Evolutionary conservation across 2,329 filamentous ascomycete genomes (phyloP), one percentile per base, ranked within the genome.

Genomic region (Trichoderma sp.): DNA sequence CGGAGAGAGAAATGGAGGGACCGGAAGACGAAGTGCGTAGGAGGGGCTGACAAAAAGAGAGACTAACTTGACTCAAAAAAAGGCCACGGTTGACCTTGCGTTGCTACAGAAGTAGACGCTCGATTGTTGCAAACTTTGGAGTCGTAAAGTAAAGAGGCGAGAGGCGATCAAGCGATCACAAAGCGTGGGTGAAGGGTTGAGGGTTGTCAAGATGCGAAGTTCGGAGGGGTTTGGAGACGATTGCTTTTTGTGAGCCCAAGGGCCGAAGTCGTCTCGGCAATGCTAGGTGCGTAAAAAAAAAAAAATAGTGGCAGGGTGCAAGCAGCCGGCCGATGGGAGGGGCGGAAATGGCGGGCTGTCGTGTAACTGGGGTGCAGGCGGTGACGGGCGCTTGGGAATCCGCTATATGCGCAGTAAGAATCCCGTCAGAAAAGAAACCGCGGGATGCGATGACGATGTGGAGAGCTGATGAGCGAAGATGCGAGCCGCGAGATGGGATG

Each of bases 291-390:
- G 64, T 41, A 74, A 27, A 62, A 45, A 21, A 31, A 71, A 71
- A 33, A 14, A 31, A 71, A 71, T 62, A 71, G 53, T 63, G 45
- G 68, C 68, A 71, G 41, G 75, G 68, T 64, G 62, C 71, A 74
- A 63, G 53, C 29, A 45, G 62, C 63, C 71, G 68, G 69, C 7
- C 53, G 45, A 71, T 63, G 68, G 68, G 68, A 71, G 68, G 33
- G 69, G 75, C 75, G 75, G 75, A 76, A 76, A 76, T 68, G 75
- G 75, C 71, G 71, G 75, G 75, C 75, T 76, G 63, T 35, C 63
- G 69, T 63, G 64, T 64, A 74, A 76, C 72, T 60, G 71, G 75
- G 76, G 77, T 76, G 74, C 77, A 77, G 77, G 78, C 79, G 78
- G 79, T 80, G 78, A 79, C 77, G 77, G 76, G 72, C 62, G 69